These are phyloP conservation scores for Acer yangbiense DNA, from an alignment of 345 rosid species.

Conservation along the genomic window DNA sequence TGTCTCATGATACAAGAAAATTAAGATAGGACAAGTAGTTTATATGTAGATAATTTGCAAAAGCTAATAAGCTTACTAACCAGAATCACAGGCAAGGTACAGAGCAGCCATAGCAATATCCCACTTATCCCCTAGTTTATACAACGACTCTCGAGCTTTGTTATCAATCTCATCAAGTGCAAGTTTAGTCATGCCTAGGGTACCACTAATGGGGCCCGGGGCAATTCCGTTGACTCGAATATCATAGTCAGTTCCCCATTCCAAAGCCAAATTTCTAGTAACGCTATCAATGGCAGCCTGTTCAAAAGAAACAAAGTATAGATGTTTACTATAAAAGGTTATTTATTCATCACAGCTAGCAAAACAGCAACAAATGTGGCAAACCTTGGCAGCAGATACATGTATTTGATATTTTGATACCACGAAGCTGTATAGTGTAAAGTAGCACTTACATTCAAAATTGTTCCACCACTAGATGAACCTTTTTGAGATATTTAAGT, in stretches of 20 bases:
- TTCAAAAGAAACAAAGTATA: neutral
- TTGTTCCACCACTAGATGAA: slow-evolving; percentile 49
- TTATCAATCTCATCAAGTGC: slow-evolving; percentile 60
- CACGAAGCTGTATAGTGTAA: slow-evolving; percentile 76
- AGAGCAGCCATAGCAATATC: slow-evolving; percentile 88
- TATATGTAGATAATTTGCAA: neutral
- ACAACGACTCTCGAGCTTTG: slow-evolving; percentile 48
- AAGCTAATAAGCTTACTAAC: slow-evolving; percentile 35
- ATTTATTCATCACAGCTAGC: neutral
- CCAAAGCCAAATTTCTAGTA: slow-evolving; percentile 75
- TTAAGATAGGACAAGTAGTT: neutral
- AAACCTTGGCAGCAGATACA: slow-evolving; percentile 86
- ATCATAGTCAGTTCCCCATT: slow-evolving; percentile 79
- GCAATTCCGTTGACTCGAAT: slow-evolving; percentile 73
- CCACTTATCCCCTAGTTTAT: slow-evolving; percentile 75
- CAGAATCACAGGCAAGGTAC: slow-evolving; percentile 68
- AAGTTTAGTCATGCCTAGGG: slow-evolving; percentile 80
- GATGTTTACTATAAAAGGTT: neutral
- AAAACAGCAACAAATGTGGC: neutral
- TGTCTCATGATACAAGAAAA: no score
- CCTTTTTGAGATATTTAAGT: slow-evolving; percentile 66
- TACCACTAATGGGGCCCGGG: slow-evolving; percentile 79
- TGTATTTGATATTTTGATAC: slow-evolving; percentile 90
- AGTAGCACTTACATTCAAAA: slow-evolving; percentile 78
- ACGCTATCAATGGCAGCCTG: slow-evolving; percentile 81